Percentiles rank a stretch among this genome's conserved stretches.
phyloP scores from a whole-genome alignment of 2,329 filamentous ascomycete species.

The Arthroderma sp. region DNA sequence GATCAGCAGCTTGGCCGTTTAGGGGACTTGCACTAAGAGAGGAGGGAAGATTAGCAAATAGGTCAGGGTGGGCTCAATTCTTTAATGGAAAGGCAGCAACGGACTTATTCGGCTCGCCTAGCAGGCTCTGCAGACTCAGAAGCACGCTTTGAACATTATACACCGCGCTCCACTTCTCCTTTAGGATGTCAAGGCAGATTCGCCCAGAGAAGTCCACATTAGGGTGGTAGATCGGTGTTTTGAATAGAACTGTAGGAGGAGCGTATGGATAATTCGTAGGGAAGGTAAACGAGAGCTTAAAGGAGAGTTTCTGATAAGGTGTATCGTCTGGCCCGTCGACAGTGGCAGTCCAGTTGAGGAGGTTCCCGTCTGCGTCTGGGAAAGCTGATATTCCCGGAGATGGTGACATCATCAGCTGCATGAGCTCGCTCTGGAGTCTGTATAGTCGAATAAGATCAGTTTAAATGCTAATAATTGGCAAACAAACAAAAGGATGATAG shows the following conservation, averaged over 20 bases:
- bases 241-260: conserved; percentile 85
- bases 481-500: not conserved
- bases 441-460: not conserved
- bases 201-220: conserved; percentile 96
- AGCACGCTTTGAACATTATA: conserved; percentile 94
- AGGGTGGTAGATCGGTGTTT: conserved; percentile 97
- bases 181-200: conserved; percentile 95
- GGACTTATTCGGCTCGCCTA: conserved; percentile 97
- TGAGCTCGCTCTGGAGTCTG: conserved; percentile 91
- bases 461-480: too few relatives aligned
- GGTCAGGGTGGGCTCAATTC: conserved; percentile 67
- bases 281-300: conserved; percentile 89
- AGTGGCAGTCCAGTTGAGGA: conserved; percentile 86
- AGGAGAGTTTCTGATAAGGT: conserved; percentile 72
- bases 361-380: conserved; percentile 76
- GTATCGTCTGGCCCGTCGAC: conserved; percentile 86
- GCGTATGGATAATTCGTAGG: conserved; percentile 87
- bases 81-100: conserved; percentile 27
- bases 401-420: conserved; percentile 94
- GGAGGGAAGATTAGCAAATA: conserved; percentile 57
- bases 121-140: conserved; percentile 81
- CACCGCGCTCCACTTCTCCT: conserved; percentile 97
- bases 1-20: conserved; percentile 88
- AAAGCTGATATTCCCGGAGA: conserved; percentile 93
- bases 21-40: conserved; percentile 67